Evolutionary conservation across 2,329 filamentous ascomycete species (phyloP).

Genomic region (Stromatinia cepivora): DNA sequence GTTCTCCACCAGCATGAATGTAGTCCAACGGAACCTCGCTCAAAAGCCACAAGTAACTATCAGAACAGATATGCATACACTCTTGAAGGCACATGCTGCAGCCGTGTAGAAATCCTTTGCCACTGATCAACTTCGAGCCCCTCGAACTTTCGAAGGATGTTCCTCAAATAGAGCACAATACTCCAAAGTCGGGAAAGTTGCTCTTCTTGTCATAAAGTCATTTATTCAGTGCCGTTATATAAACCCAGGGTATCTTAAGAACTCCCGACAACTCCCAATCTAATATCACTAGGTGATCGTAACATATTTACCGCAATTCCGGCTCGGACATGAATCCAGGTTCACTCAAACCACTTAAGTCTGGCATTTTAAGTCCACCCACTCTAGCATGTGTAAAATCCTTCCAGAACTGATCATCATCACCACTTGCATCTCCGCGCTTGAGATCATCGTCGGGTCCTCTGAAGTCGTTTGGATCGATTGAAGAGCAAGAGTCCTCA

Average conservation of each 20-base stretch:
- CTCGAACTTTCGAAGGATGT: neutral
- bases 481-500: slow-evolving; percentile 15
- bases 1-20: neutral
- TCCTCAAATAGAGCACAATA: neutral
- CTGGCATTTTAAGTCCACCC: slow-evolving; percentile 1
- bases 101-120: neutral
- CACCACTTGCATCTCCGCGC: slow-evolving; percentile 24
- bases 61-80: neutral
- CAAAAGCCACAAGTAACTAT: neutral
- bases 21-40: neutral
- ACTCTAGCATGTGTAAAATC: slow-evolving; percentile 4
- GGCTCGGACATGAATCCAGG: slow-evolving; percentile 42
- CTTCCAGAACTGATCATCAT: slow-evolving; percentile 11
- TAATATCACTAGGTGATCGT: neutral
- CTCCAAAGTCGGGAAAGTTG: neutral
- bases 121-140: neutral
- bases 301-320: slow-evolving; percentile 37
- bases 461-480: slow-evolving; percentile 6
- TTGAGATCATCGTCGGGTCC: neutral
- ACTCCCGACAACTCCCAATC: slow-evolving; percentile 11
- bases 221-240: neutral
- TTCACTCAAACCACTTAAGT: slow-evolving; percentile 34
- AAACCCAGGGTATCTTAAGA: slow-evolving; percentile 15
- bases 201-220: neutral
- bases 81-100: neutral